Base-by-base conservation (phyloP, 2,329 filamentous ascomycete genomes). In the Pseudogymnoascus sp. region DNA sequence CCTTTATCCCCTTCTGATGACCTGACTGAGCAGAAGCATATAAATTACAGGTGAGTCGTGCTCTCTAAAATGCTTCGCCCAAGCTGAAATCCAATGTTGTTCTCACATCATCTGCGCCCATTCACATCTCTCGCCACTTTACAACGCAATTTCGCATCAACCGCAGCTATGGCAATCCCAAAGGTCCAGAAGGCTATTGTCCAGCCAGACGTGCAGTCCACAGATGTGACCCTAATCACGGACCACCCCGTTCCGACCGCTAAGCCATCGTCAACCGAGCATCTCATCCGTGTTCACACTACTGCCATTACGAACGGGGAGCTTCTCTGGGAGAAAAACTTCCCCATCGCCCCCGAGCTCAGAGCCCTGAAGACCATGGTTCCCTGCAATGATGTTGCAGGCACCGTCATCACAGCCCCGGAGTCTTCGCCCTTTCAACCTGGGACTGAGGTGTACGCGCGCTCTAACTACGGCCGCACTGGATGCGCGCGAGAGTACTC, bases 341-440 rank as follows among this genome's bases (percentile, higher is more conserved):
- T 72, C 61, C 61, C 71, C 10, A 59, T 63, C 2, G 64, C 67
- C 2, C 67, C 65, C 2, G 58, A 36, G 2, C 1, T 39, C 12
- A 18, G 5, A 5, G 66, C 62, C 2, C 36, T 70, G 7, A 68
- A 65, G 27, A 60, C 67, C 7, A 67, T 72, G 9, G 70, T 77
- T 21, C 77, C 76, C 1, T 75, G 75, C 63, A 73, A 73, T 55
- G 78, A 80, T 67, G 64, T 79, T 42, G 73, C 75, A 0, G 77
- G 76, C 8, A 73, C 71, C 0, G 68, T 79, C 9, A 63, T 78
- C 12, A 66, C 68, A 2, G 68, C 72, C 0, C 76, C 77, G 2
- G 39, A 61, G 8, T 39, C 59, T 37, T 74, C 76, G 0, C 69
- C 71, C 1, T 79, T 79, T 68, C 67, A 70, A 27, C 67, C 70